phyloP scores from a whole-genome alignment of 352 stramenopile genomes.

The Phytophthora litchii region DNA sequence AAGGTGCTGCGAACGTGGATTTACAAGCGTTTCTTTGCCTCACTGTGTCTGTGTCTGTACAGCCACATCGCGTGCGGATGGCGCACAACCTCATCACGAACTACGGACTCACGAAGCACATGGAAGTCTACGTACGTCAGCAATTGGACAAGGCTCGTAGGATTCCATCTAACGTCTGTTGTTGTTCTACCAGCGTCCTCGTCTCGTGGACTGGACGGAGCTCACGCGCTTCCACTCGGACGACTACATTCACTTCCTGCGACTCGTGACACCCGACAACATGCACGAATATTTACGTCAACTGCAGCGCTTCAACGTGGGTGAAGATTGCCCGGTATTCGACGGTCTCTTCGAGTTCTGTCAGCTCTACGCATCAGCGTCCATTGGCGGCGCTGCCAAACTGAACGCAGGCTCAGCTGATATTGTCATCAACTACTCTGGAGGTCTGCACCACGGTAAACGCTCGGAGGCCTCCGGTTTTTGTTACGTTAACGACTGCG shows the following conservation, averaged over 20 bases:
- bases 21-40: not conserved
- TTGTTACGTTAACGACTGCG: constrained; percentile 99
- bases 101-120: constrained; percentile 99
- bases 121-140: constrained; percentile 96
- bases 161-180: too few relatives aligned
- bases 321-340: constrained; percentile 99
- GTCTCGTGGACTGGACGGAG: constrained; percentile 95
- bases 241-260: constrained; percentile 99
- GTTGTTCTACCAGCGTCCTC: constrained; percentile 71
- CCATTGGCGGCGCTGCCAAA: constrained; percentile 95
- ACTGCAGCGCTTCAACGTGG: constrained; percentile 98
- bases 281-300: constrained; percentile 96
- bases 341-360: constrained; percentile 99
- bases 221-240: constrained; percentile 99
- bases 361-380: constrained; percentile 97
- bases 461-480: constrained; percentile 98
- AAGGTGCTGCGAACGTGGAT: constrained; percentile 46
- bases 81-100: constrained; percentile 99
- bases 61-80: constrained; percentile 99
- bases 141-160: not conserved
- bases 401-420: constrained; percentile 96
- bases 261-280: constrained; percentile 98
- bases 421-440: constrained; percentile 99
- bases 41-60: constrained; percentile 7
- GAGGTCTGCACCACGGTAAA: constrained; percentile 98